Base-by-base conservation (phyloP, 1,284 basidiomycete genomes). In the Earliella scabrosa region DNA sequence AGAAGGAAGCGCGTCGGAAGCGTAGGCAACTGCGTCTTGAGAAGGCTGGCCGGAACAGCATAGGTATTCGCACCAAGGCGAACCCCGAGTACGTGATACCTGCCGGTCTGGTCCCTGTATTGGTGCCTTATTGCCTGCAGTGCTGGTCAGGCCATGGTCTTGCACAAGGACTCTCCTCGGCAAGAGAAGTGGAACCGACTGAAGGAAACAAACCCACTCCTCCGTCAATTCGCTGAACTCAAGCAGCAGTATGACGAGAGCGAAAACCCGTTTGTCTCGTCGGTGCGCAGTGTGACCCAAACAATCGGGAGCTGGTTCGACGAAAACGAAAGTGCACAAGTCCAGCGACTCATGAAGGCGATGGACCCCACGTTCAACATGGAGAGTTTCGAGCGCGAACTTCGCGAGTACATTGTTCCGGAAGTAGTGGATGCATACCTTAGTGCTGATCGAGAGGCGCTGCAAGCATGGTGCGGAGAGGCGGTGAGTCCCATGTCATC, bases 361-460 rank as follows among this genome's bases (percentile, higher is more conserved):
- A 78, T 97, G 66, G 97, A 99, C 71, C 94, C 97, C 4, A 74
- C 75, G 14, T 99, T 98, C 75, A 88, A 84, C 50, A 83, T 92
- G 66, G 96, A 98, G 70, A 73, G 76, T 20, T 99, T 98, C 71
- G 89, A 95, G 68, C 82, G 90, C 54, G 97, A 99, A 70, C 73
- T 99, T 60, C 80, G 97, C 62, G 97, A 99, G 74, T 99, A 98
- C 70, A 97, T 99, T 59, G 85, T 99, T 2, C 97, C 97, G 0
- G 97, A 99, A 71, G 86, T 99, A 6, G 93, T 99, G 8, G 97
- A 99, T 70, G 95, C 95, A 20, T 98, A 97, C 72, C 75, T 98
- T 63, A 88, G 84, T 50, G 95, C 93, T 10, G 96, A 98, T 68
- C 83, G 88, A 66, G 91, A 95, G 68, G 79, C 90, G 6, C 77